Percentiles rank a stretch among this genome's conserved stretches.
These are phyloP conservation scores for Diplodia corticola DNA, from an alignment of 2,329 filamentous ascomycete species.

Conservation along the genomic window DNA sequence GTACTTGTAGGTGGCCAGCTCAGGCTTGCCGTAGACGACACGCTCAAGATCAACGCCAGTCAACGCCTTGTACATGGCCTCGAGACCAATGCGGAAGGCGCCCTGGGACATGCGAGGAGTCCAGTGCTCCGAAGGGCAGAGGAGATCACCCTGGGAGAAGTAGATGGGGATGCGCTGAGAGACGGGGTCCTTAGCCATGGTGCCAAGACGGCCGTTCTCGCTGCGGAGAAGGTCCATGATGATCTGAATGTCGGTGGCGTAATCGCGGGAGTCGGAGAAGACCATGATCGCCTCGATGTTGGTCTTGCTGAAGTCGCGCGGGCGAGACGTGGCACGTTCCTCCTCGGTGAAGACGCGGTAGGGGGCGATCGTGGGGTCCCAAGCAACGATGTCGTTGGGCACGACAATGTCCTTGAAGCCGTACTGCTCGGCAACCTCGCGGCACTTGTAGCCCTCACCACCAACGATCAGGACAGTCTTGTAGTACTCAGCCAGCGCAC, in stretches of 20 bases:
- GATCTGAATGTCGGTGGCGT: constrained; percentile 73
- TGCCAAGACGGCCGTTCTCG: constrained; percentile 66
- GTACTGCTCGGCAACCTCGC: constrained; percentile 70
- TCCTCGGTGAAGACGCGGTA: constrained; percentile 67
- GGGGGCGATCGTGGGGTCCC: constrained; percentile 67
- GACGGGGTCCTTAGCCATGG: constrained; percentile 65
- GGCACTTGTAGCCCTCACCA: constrained; percentile 73
- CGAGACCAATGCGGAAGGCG: constrained; percentile 72
- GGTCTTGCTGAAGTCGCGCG: constrained; percentile 69
- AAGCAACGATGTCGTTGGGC: constrained; percentile 72
- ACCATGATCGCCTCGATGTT: constrained; percentile 75
- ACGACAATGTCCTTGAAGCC: constrained; percentile 73
- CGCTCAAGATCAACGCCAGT: constrained; percentile 71
- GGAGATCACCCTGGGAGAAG: constrained; percentile 66
- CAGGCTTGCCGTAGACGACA: constrained; percentile 75
- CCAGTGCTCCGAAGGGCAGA: constrained; percentile 62
- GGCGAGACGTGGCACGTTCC: constrained; percentile 66
- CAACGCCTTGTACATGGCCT: constrained; percentile 71
- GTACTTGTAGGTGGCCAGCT: constrained; percentile 75
- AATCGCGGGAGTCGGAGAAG: constrained; percentile 73
- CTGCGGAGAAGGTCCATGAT: constrained; percentile 71
- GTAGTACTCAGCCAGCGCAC: constrained; percentile 73
- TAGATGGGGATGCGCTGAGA: constrained; percentile 71
- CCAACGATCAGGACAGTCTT: constrained; percentile 73
- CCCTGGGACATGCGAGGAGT: constrained; percentile 71